phyloP scores from a whole-genome alignment of 1,284 basidiomycete genomes.

The Marasmius tenuissimus region DNA sequence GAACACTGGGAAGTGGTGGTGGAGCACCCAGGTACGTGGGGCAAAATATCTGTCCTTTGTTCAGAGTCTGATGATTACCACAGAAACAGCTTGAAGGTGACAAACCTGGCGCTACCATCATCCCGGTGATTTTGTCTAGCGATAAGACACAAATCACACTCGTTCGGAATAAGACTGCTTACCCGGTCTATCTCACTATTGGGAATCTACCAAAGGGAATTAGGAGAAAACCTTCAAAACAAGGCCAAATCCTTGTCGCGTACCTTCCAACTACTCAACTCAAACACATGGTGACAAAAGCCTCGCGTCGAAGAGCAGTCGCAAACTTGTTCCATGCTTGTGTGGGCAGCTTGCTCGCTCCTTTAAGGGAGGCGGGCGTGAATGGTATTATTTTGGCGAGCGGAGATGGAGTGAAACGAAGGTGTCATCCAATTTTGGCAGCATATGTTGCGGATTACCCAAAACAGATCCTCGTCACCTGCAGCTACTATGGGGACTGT shows the following conservation, averaged over 20 bases:
- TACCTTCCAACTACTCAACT: slow-evolving; percentile 5
- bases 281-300: background rate
- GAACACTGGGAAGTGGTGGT: background rate
- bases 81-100: background rate
- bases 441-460: slow-evolving; percentile 3
- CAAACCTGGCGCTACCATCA: background rate
- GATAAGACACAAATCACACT: background rate
- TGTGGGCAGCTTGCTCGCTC: background rate
- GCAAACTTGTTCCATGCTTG: slow-evolving; percentile 8
- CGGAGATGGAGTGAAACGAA: slow-evolving; percentile 3
- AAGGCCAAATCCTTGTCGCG: background rate
- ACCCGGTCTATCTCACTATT: background rate
- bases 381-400: background rate
- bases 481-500: no score
- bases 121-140: background rate
- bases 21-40: background rate
- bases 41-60: background rate
- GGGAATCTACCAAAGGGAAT: background rate
- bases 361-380: background rate
- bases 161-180: background rate
- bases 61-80: background rate
- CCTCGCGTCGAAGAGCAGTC: background rate
- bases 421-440: slow-evolving; percentile 3
- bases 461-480: slow-evolving; percentile 8
- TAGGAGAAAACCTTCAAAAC: background rate